Evolutionary conservation across 2,329 filamentous ascomycete genomes (phyloP), one percentile per base, ranked within the genome.

Genomic region (Paecilomyces niveus): DNA sequence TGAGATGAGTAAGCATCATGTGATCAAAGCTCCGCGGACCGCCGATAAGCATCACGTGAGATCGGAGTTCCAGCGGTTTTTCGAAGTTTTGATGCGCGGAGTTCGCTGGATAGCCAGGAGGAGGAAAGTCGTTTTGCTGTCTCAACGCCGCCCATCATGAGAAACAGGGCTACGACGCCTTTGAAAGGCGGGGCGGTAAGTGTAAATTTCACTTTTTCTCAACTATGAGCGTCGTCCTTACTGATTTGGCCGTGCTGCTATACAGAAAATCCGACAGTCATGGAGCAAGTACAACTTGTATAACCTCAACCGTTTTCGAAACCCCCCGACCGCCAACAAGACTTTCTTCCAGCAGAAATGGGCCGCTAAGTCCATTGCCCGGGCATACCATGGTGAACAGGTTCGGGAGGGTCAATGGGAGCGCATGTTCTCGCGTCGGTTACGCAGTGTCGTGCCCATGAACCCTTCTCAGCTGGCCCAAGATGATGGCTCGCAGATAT

Each of bases 281-380:
- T 97, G 93, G 94, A 96, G 91, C 81, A 96, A 96, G 80, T 92
- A 91, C 82, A 96, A 96, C 72, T 83, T 99, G 63, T 99, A 90
- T 85, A 97, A 97, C 78, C 78, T 99, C 64, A 78, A 80, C 55
- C 83, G 83, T 65, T 69, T 84, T 33, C 76, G 68, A 51, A 69
- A 74, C 1, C 83, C 82, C 18, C 70, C 67, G 15, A 75, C 78
- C 59, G 70, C 66, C 61, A 68, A 70, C 32, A 69, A 78, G 62
- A 97, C 92, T 52, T 95, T 94, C 78, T 99, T 96, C 83, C 93
- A 97, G 81, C 93, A 97, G 78, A 99, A 99, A 88, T 99, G 93
- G 93, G 76, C 78, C 1, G 90, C 93, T 68, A 99, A 99, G 77
- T 86, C 92, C 22, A 74, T 87, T 63, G 85, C 90, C 50, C 87